These are phyloP conservation scores for Amylocystis lapponica DNA, from an alignment of 768 basidiomycete species.

Conservation along the genomic window DNA sequence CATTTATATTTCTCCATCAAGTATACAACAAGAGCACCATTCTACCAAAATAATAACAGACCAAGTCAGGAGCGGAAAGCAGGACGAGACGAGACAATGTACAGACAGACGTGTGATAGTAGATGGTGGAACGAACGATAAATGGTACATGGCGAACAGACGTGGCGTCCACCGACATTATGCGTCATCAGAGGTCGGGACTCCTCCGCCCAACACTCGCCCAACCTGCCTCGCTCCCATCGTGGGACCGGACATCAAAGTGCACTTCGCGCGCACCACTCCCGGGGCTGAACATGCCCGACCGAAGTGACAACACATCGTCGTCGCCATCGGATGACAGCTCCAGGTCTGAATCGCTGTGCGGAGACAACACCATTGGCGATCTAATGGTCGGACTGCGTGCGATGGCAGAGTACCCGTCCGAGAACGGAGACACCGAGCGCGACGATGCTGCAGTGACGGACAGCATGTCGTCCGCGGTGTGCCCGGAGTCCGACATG, in stretches of 20 bases:
- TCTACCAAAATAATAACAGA: too few relatives aligned
- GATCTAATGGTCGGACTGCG: slow-evolving; percentile 8
- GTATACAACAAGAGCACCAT: too few relatives aligned
- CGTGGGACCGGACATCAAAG: slow-evolving; percentile 12
- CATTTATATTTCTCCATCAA: too few relatives aligned
- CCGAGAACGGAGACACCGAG: slow-evolving; percentile 17
- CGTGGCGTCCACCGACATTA: too few relatives aligned
- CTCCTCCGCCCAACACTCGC: slow-evolving; percentile 19
- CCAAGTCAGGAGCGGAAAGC: too few relatives aligned
- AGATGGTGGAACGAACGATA: too few relatives aligned
- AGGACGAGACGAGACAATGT: too few relatives aligned
- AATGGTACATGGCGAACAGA: too few relatives aligned
- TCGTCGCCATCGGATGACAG: slow-evolving; percentile 16
- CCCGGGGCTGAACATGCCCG: slow-evolving; percentile 20
- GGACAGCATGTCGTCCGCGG: background rate
- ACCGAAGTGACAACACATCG: slow-evolving; percentile 20
- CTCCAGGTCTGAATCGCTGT: slow-evolving; percentile 10
- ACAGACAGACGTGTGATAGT: too few relatives aligned
- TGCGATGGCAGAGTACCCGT: slow-evolving; percentile 13
- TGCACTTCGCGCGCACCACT: slow-evolving; percentile 1
- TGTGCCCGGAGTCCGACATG: background rate
- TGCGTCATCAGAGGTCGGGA: slow-evolving; percentile 13
- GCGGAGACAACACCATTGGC: slow-evolving; percentile 13
- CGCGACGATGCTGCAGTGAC: slow-evolving; percentile 3
- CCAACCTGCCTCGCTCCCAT: slow-evolving; percentile 20